Evolutionary conservation across 139 green algal species (phyloP).

Genomic region (Tetraselmis chui): DNA sequence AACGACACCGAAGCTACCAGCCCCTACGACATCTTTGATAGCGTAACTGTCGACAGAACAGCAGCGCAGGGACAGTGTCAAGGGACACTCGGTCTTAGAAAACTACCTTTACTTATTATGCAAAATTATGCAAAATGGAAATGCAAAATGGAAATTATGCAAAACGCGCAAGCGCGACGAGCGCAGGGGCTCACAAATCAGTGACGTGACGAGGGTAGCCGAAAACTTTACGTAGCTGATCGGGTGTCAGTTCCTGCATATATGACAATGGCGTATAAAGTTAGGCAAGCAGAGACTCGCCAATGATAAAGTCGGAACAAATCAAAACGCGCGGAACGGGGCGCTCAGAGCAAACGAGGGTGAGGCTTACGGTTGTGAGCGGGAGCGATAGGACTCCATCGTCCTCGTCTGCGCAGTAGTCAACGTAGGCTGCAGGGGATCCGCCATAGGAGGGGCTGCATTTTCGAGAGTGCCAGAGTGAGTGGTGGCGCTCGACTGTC

Average conservation of each 20-base stretch:
- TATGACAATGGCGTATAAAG: not conserved
- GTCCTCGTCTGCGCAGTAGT: slow-evolving; percentile 24
- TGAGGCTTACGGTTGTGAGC: slow-evolving; percentile 27
- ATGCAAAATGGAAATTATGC: not conserved
- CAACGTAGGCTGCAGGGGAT: not conserved
- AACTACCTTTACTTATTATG: not conserved
- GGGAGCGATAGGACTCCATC: slow-evolving; percentile 59
- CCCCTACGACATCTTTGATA: slow-evolving; percentile 70
- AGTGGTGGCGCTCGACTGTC: not conserved
- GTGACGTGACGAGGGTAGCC: slow-evolving; percentile 52
- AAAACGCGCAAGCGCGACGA: not conserved
- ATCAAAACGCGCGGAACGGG: not conserved
- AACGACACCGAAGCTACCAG: slow-evolving; percentile 85
- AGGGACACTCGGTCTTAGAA: no score
- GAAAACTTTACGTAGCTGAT: slow-evolving; percentile 69
- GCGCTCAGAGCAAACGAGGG: not conserved
- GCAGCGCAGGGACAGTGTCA: not conserved
- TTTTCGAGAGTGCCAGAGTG: not conserved
- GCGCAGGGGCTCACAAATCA: slow-evolving; percentile 20
- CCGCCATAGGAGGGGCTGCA: not conserved
- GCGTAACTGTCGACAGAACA: slow-evolving; percentile 36
- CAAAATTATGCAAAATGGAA: not conserved
- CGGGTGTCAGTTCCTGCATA: slow-evolving; percentile 37
- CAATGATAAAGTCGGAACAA: no score
- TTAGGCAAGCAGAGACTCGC: no score